Evolutionary conservation across 1,284 basidiomycete species (phyloP).

Genomic region (Ustilago sp.): DNA sequence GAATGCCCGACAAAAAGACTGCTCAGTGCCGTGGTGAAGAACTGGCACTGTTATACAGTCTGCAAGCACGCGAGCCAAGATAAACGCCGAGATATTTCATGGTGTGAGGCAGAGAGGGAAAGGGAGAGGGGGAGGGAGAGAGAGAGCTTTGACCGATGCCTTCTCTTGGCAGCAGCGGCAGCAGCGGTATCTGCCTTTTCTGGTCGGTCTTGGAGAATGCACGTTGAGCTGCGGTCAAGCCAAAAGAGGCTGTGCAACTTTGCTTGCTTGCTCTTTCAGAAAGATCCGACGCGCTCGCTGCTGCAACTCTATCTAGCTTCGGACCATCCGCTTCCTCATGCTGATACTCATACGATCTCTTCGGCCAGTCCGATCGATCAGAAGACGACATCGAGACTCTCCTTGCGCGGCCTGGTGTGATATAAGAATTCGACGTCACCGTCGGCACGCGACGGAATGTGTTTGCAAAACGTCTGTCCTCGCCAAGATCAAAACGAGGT

Average conservation of each 20-base stretch:
- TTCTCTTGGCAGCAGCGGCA: conserved; percentile 3
- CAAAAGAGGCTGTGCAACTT: not conserved
- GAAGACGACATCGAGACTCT: not conserved
- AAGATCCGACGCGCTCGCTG: not conserved
- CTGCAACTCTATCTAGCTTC: not conserved
- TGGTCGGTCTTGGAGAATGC: conserved; percentile 3
- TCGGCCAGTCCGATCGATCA: not conserved
- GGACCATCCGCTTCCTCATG: not conserved
- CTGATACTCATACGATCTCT: not conserved
- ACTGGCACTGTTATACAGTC: not conserved
- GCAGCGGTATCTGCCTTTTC: not conserved
- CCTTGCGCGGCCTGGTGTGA: not conserved
- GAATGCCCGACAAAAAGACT: not conserved
- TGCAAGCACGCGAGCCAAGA: not conserved
- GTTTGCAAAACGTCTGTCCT: not conserved
- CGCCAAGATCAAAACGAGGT: not conserved
- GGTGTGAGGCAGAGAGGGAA: not conserved
- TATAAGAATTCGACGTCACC: not conserved
- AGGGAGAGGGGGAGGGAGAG: not conserved
- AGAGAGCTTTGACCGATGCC: not conserved
- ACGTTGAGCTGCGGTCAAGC: conserved; percentile 3
- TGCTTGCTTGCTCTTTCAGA: not conserved
- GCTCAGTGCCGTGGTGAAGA: not conserved
- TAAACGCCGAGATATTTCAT: conserved; percentile 7
- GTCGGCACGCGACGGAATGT: conserved; percentile 5